Evolutionary conservation across 2,329 filamentous ascomycete species (phyloP).

Genomic region (Neofusicoccum parvum): DNA sequence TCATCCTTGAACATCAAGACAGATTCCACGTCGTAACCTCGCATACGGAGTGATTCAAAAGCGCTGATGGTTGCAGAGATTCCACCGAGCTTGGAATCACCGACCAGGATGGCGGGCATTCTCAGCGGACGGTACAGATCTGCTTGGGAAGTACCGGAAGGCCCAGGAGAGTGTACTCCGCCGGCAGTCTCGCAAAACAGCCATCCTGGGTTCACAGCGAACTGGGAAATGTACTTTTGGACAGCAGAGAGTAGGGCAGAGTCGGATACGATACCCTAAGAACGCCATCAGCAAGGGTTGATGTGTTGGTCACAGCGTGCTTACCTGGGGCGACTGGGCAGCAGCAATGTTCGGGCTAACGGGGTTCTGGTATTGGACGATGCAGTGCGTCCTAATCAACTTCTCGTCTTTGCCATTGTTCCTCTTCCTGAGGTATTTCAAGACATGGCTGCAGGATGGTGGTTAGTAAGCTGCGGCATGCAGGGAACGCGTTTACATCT

Average conservation of each 20-base stretch:
- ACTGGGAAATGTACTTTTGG: slow-evolving; percentile 45
- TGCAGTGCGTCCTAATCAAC: slow-evolving; percentile 38
- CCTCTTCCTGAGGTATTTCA: background rate
- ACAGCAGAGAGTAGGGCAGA: slow-evolving; percentile 43
- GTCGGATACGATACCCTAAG: slow-evolving; percentile 23
- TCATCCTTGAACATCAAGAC: slow-evolving; percentile 70
- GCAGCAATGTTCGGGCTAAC: slow-evolving; percentile 80
- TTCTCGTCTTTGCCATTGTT: background rate
- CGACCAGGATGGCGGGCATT: slow-evolving; percentile 73
- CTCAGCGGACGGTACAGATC: slow-evolving; percentile 76
- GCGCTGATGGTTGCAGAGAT: slow-evolving; percentile 80
- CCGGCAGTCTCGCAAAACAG: slow-evolving; percentile 80
- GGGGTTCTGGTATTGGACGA: slow-evolving; percentile 73
- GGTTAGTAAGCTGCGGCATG: no score
- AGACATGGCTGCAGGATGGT: background rate
- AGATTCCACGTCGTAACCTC: slow-evolving; percentile 75
- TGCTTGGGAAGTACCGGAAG: slow-evolving; percentile 74
- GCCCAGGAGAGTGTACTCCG: slow-evolving; percentile 77
- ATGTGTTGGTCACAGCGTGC: background rate
- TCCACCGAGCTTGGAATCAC: slow-evolving; percentile 74
- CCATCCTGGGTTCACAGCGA: slow-evolving; percentile 53
- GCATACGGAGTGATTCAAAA: slow-evolving; percentile 74
- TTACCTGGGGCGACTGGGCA: background rate
- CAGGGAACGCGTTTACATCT: no score
- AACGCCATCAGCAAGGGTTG: background rate